phyloP scores from a whole-genome alignment of 768 basidiomycete genomes.

The Lactarius trivialis region DNA sequence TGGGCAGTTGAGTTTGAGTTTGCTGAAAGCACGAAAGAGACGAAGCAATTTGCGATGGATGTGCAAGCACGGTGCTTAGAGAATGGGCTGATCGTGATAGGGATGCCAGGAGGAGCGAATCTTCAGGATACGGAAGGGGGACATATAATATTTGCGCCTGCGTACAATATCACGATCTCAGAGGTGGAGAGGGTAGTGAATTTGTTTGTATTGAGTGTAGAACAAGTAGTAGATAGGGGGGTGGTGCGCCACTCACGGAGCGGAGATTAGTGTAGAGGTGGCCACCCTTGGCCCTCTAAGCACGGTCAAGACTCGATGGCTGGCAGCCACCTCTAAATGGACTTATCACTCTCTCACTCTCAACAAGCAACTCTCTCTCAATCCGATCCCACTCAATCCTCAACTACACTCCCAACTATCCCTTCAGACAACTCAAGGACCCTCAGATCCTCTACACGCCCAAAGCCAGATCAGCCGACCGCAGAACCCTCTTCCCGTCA shows the following conservation, averaged over 20 bases:
- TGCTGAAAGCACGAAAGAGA: slow-evolving; percentile 36
- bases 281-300: slow-evolving; percentile 16
- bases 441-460: slow-evolving; percentile 58
- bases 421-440: slow-evolving; percentile 46
- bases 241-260: slow-evolving; percentile 2
- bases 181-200: slow-evolving; percentile 65
- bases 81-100: slow-evolving; percentile 67
- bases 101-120: slow-evolving; percentile 62
- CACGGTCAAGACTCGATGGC: slow-evolving; percentile 55
- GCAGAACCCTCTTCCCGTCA: slow-evolving; percentile 21
- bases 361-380: slow-evolving; percentile 41
- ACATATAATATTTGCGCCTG: slow-evolving; percentile 68
- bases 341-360: slow-evolving; percentile 69
- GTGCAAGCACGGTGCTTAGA: slow-evolving; percentile 64
- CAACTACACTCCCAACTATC: slow-evolving; percentile 33
- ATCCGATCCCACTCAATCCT: slow-evolving; percentile 27
- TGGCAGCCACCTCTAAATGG: slow-evolving; percentile 86
- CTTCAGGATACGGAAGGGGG: slow-evolving; percentile 69
- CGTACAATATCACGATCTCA: slow-evolving; percentile 67
- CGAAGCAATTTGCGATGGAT: slow-evolving; percentile 53
- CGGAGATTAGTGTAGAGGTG: slow-evolving; percentile 19
- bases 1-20: slow-evolving; percentile 84
- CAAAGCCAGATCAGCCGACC: slow-evolving; percentile 20
- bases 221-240: slow-evolving; percentile 47
- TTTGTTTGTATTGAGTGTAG: slow-evolving; percentile 57